Percentiles rank a stretch among this genome's conserved stretches.
Evolutionary conservation across 495 filamentous ascomycete genomes (phyloP).

Genomic region (Penicillium flavigenum): DNA sequence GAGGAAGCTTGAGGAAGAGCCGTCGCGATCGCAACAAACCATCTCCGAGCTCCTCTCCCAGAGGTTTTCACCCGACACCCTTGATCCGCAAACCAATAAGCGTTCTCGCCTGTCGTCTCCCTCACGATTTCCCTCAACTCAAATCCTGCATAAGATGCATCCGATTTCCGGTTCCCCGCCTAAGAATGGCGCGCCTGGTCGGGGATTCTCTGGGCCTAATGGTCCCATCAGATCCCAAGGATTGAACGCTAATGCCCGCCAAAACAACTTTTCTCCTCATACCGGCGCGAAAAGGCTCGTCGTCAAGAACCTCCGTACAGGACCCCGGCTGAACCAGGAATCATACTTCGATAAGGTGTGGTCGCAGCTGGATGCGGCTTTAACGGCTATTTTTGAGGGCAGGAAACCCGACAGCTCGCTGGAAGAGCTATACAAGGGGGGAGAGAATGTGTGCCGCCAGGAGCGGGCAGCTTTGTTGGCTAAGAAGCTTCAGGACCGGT

Average conservation of each 20-base stretch:
- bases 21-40: constrained; percentile 44
- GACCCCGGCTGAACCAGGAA: constrained; percentile 56
- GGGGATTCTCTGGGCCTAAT: constrained; percentile 24
- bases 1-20: constrained; percentile 47
- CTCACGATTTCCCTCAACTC: constrained; percentile 20
- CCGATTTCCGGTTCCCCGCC: constrained; percentile 44
- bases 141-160: constrained; percentile 44
- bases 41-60: constrained; percentile 51
- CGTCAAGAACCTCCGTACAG: constrained; percentile 78
- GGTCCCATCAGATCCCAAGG: constrained; percentile 22
- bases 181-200: constrained; percentile 31
- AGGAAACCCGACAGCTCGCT: constrained; percentile 63
- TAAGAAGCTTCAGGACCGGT: constrained; percentile 59
- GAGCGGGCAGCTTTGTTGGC: constrained; percentile 65
- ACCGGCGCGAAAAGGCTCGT: constrained; percentile 75
- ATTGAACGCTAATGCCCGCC: constrained; percentile 27
- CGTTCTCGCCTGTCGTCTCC: constrained; percentile 43
- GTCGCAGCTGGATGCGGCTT: constrained; percentile 67
- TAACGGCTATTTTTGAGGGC: constrained; percentile 68
- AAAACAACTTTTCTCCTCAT: constrained; percentile 45
- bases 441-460: constrained; percentile 84
- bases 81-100: constrained; percentile 38
- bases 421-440: constrained; percentile 84
- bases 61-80: constrained; percentile 22
- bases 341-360: constrained; percentile 73